phyloP scores from a whole-genome alignment of 1,284 basidiomycete genomes.

The Marasmius oreades region DNA sequence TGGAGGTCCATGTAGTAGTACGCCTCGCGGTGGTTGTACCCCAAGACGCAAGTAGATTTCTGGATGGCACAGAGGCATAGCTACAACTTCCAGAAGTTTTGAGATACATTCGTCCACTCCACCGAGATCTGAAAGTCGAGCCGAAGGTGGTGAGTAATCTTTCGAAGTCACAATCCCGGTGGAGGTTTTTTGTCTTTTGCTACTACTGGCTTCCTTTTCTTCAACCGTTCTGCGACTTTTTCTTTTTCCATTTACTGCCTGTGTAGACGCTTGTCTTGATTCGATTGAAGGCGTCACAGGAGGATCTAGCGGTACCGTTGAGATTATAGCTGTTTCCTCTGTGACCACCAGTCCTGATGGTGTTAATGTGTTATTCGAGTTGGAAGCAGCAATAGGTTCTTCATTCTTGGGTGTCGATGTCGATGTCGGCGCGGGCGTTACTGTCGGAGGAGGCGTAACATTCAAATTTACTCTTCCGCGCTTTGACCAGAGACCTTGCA shows the following conservation, averaged over 20 bases:
- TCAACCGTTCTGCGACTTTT: conserved; percentile 50
- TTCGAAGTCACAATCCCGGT: conserved; percentile 36
- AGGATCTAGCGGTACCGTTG: background rate
- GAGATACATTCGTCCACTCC: conserved; percentile 86
- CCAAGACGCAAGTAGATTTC: conserved; percentile 95
- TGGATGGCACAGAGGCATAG: conserved; percentile 92
- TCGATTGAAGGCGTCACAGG: conserved; percentile 12
- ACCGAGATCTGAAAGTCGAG: conserved; percentile 82
- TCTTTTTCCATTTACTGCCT: conserved; percentile 46
- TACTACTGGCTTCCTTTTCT: conserved; percentile 41
- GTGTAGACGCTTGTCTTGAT: conserved; percentile 12
- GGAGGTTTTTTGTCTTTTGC: conserved; percentile 50
- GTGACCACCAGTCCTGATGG: background rate
- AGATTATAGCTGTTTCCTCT: background rate
- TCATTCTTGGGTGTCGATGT: conserved; percentile 26
- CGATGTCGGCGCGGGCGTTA: conserved; percentile 18
- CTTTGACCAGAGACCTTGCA: conserved; percentile 73
- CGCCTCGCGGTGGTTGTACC: conserved; percentile 90
- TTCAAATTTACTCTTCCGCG: conserved; percentile 67
- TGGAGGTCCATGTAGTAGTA: conserved; percentile 92
- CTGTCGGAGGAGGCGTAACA: conserved; percentile 25
- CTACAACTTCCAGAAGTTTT: conserved; percentile 93
- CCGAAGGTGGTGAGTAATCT: conserved; percentile 63
- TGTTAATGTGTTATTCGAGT: background rate
- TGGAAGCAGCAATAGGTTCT: conserved; percentile 13